phyloP scores from a whole-genome alignment of 2,329 filamentous ascomycete species.

The Botryosphaeria agaves region DNA sequence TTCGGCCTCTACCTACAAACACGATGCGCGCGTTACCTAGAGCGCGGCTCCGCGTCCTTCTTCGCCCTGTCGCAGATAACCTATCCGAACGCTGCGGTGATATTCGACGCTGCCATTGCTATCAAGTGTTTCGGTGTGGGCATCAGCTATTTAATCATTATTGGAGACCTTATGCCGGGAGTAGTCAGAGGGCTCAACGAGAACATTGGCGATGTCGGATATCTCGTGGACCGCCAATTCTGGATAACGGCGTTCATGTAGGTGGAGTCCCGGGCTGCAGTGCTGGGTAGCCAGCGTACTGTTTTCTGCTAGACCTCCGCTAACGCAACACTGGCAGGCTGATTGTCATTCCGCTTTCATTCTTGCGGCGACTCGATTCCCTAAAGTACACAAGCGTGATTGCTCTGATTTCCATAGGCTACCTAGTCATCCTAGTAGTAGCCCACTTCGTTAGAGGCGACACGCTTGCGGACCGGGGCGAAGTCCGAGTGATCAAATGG shows the following conservation, averaged over 20 bases:
- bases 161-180: conserved; percentile 94
- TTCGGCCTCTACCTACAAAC: conserved; percentile 94
- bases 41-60: conserved; percentile 76
- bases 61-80: conserved; percentile 95
- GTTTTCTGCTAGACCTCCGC: too few species aligned
- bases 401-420: conserved; percentile 82
- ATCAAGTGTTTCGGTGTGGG: conserved; percentile 97
- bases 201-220: conserved; percentile 44
- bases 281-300: too few species aligned
- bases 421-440: conserved; percentile 80
- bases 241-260: conserved; percentile 97
- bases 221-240: conserved; percentile 78
- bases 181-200: conserved; percentile 69
- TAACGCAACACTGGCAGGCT: conserved; percentile 50
- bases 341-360: conserved; percentile 85
- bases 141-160: conserved; percentile 96
- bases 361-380: conserved; percentile 78
- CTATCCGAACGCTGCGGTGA: conserved; percentile 85
- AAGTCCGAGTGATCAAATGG: conserved; percentile 62
- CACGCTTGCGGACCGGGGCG: conserved; percentile 52
- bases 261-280: too few species aligned
- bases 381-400: conserved; percentile 93
- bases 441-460: conserved; percentile 77
- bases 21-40: conserved; percentile 81
- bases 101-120: conserved; percentile 91